These are phyloP conservation scores for Tetrahymena thermophila DNA, from an alignment of 73 alveolate genomes.

Conservation along the genomic window DNA sequence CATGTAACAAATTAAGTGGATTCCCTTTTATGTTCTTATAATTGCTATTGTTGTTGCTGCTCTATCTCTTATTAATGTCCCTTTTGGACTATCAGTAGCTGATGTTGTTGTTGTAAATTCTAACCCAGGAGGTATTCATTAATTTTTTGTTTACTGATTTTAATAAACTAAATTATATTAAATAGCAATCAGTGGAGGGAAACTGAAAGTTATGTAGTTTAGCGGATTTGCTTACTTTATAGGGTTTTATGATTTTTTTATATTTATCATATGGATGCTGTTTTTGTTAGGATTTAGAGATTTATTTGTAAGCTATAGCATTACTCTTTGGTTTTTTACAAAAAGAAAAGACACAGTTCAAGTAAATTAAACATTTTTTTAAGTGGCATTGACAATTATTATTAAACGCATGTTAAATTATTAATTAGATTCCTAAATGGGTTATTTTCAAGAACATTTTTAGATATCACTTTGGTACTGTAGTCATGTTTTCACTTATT, in stretches of 20 bases:
- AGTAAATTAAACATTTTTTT: slow-evolving; percentile 3
- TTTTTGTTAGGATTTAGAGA: slow-evolving; percentile 13
- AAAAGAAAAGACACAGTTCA: slow-evolving; percentile 30
- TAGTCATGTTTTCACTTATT: slow-evolving; percentile 7
- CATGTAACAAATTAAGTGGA: background rate
- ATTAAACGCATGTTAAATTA: background rate
- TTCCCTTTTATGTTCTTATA: background rate
- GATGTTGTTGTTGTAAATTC: background rate
- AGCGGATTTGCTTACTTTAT: background rate
- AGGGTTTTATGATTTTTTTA: background rate
- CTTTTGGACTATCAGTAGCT: background rate
- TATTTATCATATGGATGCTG: background rate
- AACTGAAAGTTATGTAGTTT: background rate
- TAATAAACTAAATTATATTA: background rate
- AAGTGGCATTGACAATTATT: no score
- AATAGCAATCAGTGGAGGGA: background rate
- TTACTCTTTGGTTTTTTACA: slow-evolving; percentile 38
- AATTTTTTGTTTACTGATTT: background rate
- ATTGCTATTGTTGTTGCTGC: background rate
- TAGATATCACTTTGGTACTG: slow-evolving; percentile 37
- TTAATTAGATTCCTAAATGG: background rate
- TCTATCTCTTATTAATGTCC: background rate
- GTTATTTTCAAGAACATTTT: slow-evolving; percentile 11
- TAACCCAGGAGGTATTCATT: background rate
- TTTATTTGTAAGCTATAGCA: slow-evolving; percentile 20